These are phyloP conservation scores for Ceratobasidium sp. DNA, from an alignment of 1,284 basidiomycete species.

Conservation along the genomic window DNA sequence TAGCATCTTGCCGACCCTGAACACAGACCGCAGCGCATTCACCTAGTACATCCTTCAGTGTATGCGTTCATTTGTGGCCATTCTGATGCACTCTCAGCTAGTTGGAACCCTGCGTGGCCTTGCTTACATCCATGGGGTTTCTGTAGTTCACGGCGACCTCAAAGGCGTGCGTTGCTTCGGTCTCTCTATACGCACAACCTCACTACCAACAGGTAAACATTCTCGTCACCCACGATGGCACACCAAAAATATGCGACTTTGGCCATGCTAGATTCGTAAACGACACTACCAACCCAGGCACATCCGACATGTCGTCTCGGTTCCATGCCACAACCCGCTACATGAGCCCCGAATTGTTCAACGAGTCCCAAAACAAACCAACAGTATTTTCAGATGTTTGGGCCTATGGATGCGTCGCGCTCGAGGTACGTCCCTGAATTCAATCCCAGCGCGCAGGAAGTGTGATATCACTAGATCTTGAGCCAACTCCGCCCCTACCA, in stretches of 20 bases:
- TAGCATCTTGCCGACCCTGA: constrained; percentile 4
- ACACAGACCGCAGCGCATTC: neutral
- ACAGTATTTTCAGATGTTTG: constrained; percentile 10
- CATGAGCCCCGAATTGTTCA: constrained; percentile 29
- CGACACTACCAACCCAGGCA: neutral
- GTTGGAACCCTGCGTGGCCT: constrained; percentile 18
- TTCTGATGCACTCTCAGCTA: neutral
- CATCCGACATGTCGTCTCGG: constrained; percentile 8
- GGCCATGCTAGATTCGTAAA: constrained; percentile 7
- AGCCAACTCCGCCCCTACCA: constrained; percentile 31
- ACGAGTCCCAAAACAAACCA: neutral
- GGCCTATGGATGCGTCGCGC: constrained; percentile 27
- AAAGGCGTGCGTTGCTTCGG: neutral
- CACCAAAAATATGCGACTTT: constrained; percentile 29
- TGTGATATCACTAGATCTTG: neutral
- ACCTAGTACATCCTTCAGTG: neutral
- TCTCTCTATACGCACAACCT: neutral
- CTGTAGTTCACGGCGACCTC: constrained; percentile 24
- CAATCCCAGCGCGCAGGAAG: neutral
- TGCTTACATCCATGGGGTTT: constrained; percentile 11
- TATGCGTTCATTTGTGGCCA: neutral
- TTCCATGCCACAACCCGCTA: constrained; percentile 29
- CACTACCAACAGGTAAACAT: constrained; percentile 2
- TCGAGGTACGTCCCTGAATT: constrained; percentile 10
- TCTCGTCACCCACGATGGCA: constrained; percentile 2